These are phyloP conservation scores for Perkinsus marinus DNA, from an alignment of 169 alveolate genomes.

Conservation along the genomic window DNA sequence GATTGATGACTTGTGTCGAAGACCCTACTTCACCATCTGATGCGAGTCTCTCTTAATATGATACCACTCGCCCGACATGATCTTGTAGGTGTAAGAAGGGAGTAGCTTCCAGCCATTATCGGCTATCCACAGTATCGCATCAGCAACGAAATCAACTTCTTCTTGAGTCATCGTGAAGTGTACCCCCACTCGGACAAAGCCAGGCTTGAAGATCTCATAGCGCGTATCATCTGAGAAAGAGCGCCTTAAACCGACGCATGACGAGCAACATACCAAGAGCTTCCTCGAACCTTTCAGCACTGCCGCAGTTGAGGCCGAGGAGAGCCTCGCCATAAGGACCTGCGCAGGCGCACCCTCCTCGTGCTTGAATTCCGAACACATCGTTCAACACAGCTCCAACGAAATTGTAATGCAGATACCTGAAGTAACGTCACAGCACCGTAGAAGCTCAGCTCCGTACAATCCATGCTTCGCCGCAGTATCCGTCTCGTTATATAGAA, in stretches of 20 bases:
- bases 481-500: neutral
- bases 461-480: neutral
- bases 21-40: neutral
- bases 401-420: slow-evolving; percentile 67
- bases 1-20: neutral
- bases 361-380: slow-evolving; percentile 75
- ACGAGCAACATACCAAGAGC: neutral
- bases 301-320: neutral
- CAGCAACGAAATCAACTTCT: slow-evolving; percentile 47
- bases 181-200: slow-evolving; percentile 73
- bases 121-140: slow-evolving; percentile 58
- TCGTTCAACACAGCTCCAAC: slow-evolving; percentile 77
- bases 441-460: neutral
- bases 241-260: too few species aligned
- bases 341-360: slow-evolving; percentile 89
- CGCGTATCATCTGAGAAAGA: slow-evolving; percentile 57
- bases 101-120: slow-evolving; percentile 69
- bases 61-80: slow-evolving; percentile 55
- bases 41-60: neutral
- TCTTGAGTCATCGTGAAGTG: slow-evolving; percentile 58
- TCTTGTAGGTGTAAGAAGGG: slow-evolving; percentile 56
- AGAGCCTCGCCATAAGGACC: slow-evolving; percentile 69
- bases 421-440: neutral
- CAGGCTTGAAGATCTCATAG: slow-evolving; percentile 73
- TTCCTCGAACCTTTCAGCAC: neutral